phyloP scores from a whole-genome alignment of 441 rosid species.

The Eugenia klotzschiana region DNA sequence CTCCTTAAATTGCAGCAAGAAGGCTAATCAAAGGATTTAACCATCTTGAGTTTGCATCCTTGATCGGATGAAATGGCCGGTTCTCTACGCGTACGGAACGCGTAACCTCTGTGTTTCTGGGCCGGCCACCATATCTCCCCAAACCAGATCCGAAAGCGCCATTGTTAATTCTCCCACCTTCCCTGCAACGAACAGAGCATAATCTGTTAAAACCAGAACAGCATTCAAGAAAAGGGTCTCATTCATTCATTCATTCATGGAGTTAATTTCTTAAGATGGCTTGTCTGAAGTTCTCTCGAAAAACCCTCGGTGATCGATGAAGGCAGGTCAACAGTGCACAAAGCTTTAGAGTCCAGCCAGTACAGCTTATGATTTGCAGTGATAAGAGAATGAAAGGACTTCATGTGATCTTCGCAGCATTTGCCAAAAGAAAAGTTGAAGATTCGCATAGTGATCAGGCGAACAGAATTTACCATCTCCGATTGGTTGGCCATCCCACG shows the following conservation, averaged over 20 bases:
- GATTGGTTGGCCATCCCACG: slow-evolving; percentile 51
- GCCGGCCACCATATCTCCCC: slow-evolving; percentile 62
- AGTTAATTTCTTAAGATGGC: background rate
- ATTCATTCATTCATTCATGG: background rate
- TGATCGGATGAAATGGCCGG: background rate
- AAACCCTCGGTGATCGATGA: background rate
- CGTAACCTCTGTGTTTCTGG: slow-evolving; percentile 25
- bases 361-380: background rate
- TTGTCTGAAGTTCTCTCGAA: background rate
- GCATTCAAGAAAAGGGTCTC: background rate
- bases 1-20: background rate
- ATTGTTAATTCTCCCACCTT: slow-evolving; percentile 53
- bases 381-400: background rate
- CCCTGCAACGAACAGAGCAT: slow-evolving; percentile 16
- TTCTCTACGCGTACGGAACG: slow-evolving; percentile 20
- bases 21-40: background rate
- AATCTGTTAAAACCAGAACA: background rate
- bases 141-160: slow-evolving; percentile 52
- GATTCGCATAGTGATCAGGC: background rate
- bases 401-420: background rate
- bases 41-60: background rate
- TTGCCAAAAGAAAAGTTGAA: background rate
- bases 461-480: slow-evolving; percentile 36
- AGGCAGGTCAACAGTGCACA: background rate
- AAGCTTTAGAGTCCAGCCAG: background rate